Base-by-base conservation (phyloP, 805 yeast genomes). In the Wickerhamiella allomyrinae region DNA sequence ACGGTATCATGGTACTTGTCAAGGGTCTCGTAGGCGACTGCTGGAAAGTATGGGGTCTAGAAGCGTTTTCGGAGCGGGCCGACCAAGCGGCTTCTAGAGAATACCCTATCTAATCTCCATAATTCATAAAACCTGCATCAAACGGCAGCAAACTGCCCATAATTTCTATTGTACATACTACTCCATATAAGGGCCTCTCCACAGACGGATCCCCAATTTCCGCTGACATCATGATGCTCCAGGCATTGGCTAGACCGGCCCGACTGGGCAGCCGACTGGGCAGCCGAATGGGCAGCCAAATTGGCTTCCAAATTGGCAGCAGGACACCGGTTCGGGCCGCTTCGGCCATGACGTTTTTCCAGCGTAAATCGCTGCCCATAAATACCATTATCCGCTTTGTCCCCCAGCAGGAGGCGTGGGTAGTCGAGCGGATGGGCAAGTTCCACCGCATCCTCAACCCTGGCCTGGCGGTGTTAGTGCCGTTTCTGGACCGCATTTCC, bases 351-450 rank as follows among this genome's bases (percentile, higher is more conserved):
- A 74, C 68, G 34, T 78, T 68, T 55, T 78, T 78, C 59, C 83
- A 77, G 56, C 69, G 67, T 40, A 74, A 72, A 39, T 65, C 70
- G 43, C 61, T 79, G 41, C 93, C 93, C n/a, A 64, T 84, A 14
- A 81, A 81, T 59, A 81, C 91, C 2, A 59, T 80, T 4, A 60
- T 81, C 31, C 67, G 82, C 51, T 83, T 83, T 57, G 94, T 83
- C 13, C 94, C 94, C 2, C 94, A 84, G 58, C 93, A 83, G 60
- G 78, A 83, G 17, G 94, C 94, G 2, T 83, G 91, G 86, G 74
- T 83, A 15, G 94, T 83, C 15, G 94, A 83, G 60, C 67, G 94
- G 48, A 83, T 83, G 94, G 94, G 94, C 24, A 79, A 79, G 57
- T 83, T 81, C 65, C 70, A 76, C 49, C 56, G 74, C 40, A 71